Conservation (phyloP, 1,139 yeast genomes). For the Blastobotrys elegans region DNA sequence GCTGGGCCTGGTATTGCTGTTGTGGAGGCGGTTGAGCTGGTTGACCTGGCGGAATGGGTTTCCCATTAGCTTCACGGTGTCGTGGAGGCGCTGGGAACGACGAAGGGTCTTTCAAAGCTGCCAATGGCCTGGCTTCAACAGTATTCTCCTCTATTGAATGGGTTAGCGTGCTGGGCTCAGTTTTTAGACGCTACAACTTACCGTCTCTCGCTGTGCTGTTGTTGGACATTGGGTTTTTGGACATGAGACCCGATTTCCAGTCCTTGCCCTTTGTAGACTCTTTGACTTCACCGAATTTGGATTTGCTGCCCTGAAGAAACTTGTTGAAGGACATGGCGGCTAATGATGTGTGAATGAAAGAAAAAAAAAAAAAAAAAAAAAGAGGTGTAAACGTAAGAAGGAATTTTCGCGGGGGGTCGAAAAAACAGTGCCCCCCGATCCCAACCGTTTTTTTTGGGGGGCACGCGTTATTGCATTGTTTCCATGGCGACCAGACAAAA, state of each 20-base stretch:
- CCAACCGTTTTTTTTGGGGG: too few species aligned
- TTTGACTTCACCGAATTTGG: constrained; percentile 17
- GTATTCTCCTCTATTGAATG: constrained; percentile 12
- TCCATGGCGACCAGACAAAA: too few species aligned
- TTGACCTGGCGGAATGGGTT: constrained; percentile 27
- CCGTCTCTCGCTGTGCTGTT: background rate
- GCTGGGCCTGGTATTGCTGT: constrained; percentile 14
- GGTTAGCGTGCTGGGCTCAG: background rate
- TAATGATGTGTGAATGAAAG: too few species aligned
- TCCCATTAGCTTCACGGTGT: constrained; percentile 35
- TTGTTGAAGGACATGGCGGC: constrained; percentile 12
- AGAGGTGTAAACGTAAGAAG: too few species aligned
- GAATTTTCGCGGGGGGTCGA: too few species aligned
- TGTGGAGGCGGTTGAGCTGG: constrained; percentile 18
- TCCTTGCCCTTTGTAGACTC: constrained; percentile 16
- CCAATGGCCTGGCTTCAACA: constrained; percentile 33
- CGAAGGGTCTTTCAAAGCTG: constrained; percentile 38
- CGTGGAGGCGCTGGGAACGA: constrained; percentile 54
- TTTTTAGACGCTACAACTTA: background rate
- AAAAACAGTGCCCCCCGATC: too few species aligned
- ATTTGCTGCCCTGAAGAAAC: constrained; percentile 19
- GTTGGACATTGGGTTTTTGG: background rate
- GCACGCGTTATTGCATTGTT: too few species aligned
- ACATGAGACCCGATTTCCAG: constrained; percentile 16
- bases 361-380: too few species aligned